Evolutionary conservation across 192 early-diverging fungal species (phyloP).

Genomic region (Backusella australiensis): DNA sequence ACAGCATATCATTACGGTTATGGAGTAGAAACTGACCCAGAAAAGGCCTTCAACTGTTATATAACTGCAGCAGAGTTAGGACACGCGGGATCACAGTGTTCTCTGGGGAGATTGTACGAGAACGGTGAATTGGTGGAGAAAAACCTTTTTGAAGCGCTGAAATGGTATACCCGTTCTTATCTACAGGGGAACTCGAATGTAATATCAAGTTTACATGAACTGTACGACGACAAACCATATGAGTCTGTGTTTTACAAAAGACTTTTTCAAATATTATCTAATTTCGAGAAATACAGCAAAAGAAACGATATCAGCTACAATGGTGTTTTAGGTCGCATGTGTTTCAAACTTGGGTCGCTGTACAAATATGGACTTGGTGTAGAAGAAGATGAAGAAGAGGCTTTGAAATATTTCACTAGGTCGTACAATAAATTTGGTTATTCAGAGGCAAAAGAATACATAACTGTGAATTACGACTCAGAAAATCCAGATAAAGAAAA

Average conservation of each 20-base stretch:
- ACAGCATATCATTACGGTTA: not conserved
- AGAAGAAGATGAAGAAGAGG: not conserved
- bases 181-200: not conserved
- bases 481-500: not conserved
- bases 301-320: not conserved
- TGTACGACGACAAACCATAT: not conserved
- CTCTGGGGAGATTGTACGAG: not conserved
- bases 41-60: not conserved
- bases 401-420: not conserved
- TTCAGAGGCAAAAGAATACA: not conserved
- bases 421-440: not conserved
- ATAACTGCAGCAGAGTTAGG: not conserved
- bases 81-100: not conserved
- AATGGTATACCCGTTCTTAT: not conserved
- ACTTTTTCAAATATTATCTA: not conserved
- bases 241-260: not conserved
- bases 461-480: not conserved
- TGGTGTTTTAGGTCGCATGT: not conserved
- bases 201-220: not conserved
- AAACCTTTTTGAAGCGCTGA: not conserved
- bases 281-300: not conserved
- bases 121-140: not conserved
- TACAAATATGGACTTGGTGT: not conserved
- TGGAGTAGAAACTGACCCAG: not conserved
- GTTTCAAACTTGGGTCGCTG: not conserved